These are phyloP conservation scores for Protomyces inundatus DNA, from an alignment of 1,139 yeast species.

Conservation along the genomic window DNA sequence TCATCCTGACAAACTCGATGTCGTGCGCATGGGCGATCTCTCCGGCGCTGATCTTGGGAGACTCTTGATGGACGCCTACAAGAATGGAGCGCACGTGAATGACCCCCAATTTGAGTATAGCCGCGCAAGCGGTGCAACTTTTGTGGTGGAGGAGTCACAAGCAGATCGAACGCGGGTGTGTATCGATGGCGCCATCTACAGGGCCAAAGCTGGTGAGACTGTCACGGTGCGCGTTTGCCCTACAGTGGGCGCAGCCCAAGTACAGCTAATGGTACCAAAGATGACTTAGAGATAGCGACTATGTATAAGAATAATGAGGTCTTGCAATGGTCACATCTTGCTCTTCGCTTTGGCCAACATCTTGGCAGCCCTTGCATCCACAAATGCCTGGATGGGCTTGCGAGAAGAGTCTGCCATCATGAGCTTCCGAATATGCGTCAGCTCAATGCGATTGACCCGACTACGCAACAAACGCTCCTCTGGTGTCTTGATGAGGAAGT, in stretches of 20 bases:
- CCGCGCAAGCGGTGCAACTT: background rate
- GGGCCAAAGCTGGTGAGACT: background rate
- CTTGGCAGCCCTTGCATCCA: constrained; percentile 17
- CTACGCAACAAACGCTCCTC: background rate
- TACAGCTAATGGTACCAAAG: constrained; percentile 6
- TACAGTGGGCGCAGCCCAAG: background rate
- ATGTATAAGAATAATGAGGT: background rate
- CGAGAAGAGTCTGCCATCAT: constrained; percentile 15
- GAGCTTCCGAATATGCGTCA: background rate
- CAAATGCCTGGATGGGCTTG: constrained; percentile 15
- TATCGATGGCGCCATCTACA: constrained; percentile 11
- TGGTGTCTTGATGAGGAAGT: background rate
- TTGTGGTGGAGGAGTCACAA: background rate
- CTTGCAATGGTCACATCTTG: too few species aligned
- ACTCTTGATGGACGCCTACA: constrained; percentile 21
- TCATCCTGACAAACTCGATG: constrained; percentile 4
- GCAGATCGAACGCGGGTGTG: background rate
- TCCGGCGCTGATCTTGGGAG: constrained; percentile 11
- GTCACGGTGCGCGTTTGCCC: background rate
- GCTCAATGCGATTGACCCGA: constrained; percentile 10
- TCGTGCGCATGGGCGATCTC: constrained; percentile 18
- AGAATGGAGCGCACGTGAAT: constrained; percentile 19
- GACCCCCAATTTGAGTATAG: constrained; percentile 10
- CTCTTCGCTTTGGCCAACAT: background rate
- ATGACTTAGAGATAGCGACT: background rate